Evolutionary conservation across 371 early-diverging fungal species (phyloP).

Genomic region (Mucor plumbeus): DNA sequence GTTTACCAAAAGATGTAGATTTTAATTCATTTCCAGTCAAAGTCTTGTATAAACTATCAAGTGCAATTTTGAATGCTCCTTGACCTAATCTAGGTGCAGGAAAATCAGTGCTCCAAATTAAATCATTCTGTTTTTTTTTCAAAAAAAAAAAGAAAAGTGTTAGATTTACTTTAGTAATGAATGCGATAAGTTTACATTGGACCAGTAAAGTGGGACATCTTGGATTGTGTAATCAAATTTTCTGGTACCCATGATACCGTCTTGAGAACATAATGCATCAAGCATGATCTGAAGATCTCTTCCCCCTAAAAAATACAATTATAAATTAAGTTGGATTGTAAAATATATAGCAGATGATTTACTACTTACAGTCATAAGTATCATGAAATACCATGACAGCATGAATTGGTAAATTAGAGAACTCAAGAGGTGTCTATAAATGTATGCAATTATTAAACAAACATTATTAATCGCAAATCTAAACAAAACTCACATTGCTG

Average conservation of each 20-base stretch:
- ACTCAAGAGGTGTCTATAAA: constrained; percentile 44
- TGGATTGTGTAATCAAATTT: constrained; percentile 50
- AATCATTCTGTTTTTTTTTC: constrained; percentile 38
- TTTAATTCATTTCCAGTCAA: constrained; percentile 53
- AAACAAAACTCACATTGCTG: constrained; percentile 8
- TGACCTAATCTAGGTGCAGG: constrained; percentile 82
- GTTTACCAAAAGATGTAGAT: constrained; percentile 87
- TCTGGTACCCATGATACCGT: constrained; percentile 66
- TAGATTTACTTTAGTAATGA: not conserved
- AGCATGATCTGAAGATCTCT: constrained; percentile 83
- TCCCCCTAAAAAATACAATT: too few relatives aligned
- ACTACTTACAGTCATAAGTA: constrained; percentile 73
- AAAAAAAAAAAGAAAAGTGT: not conserved
- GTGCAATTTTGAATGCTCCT: constrained; percentile 75
- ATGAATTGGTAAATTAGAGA: constrained; percentile 61
- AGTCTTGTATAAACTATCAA: constrained; percentile 59
- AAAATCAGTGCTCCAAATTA: constrained; percentile 86
- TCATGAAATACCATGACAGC: constrained; percentile 89
- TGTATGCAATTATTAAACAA: too few relatives aligned
- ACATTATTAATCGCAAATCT: too few relatives aligned
- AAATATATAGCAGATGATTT: not conserved
- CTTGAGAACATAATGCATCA: constrained; percentile 73
- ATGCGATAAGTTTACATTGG: constrained; percentile 57
- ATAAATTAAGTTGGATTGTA: not conserved
- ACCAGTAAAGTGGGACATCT: constrained; percentile 78